These are phyloP conservation scores for Tilletia horrida DNA, from an alignment of 1,284 basidiomycete genomes.

Conservation along the genomic window DNA sequence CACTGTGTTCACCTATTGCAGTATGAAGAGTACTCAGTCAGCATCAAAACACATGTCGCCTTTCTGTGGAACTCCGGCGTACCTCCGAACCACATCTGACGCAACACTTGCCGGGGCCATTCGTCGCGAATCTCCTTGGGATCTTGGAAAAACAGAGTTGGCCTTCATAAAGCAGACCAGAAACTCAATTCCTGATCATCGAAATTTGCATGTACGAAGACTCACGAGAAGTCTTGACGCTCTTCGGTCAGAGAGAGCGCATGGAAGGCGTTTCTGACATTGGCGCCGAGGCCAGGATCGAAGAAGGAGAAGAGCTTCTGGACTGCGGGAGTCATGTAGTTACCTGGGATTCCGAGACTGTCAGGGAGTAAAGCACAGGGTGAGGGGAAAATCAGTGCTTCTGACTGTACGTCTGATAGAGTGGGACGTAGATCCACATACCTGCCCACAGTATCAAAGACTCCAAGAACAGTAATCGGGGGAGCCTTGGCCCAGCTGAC, in stretches of 20 bases:
- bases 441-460: slow-evolving; percentile 38
- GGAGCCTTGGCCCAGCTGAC: slow-evolving; percentile 24
- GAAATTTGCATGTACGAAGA: no score
- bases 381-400: not conserved
- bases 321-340: slow-evolving; percentile 32
- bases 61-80: no score
- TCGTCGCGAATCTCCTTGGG: slow-evolving; percentile 18
- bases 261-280: slow-evolving; percentile 48
- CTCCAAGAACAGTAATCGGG: slow-evolving; percentile 38
- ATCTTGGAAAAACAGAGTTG: slow-evolving; percentile 42
- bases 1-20: not conserved
- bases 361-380: not conserved
- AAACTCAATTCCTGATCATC: no score
- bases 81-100: slow-evolving; percentile 19
- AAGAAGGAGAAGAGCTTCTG: slow-evolving; percentile 42
- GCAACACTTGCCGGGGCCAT: slow-evolving; percentile 18
- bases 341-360: slow-evolving; percentile 35
- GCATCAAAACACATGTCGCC: no score
- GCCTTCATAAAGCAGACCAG: not conserved
- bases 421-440: not conserved
- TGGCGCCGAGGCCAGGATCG: slow-evolving; percentile 44
- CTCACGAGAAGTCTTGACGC: slow-evolving; percentile 40
- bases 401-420: not conserved
- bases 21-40: no score
- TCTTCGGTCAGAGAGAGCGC: slow-evolving; percentile 47